Base-by-base conservation (phyloP, 306 rosid genomes). In the Cicer yamashitae region DNA sequence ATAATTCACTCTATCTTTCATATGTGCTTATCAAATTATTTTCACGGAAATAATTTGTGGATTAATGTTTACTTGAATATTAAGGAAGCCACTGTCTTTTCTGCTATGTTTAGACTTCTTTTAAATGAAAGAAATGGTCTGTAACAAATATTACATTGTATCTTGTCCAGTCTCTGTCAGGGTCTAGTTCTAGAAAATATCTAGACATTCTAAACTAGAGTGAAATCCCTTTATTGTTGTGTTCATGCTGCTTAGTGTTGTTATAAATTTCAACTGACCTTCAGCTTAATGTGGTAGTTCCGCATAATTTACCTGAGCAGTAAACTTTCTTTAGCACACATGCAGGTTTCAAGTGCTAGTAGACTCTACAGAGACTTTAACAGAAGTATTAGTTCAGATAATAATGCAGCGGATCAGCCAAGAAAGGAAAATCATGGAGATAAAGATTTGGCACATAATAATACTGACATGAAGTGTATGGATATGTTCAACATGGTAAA, bases 251-350 rank as follows among this genome's bases (percentile, higher is more conserved):
- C 77, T 53, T 70, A 81, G 7, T 74, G 61, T 17, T 63, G 13
- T 56, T 77, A 59, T 67, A 50, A 46, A 41, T 81, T 81, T 81
- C 30, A 22, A n/a, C 11, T 46, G 34, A 40, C 44, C 70, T 52
- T 76, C 69, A 58, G 75, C 48, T 65, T 54, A 46, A 18, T 11
- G 56, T 20, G 52, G 20, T 41, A 47, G 57, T 78, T 65, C 77
- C 52, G 11, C 66, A 43, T 48, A 41, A 80, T 74, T 77, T 80
- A 70, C 71, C 78, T 81, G 84, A 90, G 82, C 82, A 80, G 86
- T 84, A 74, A 88, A 83, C 84, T 80, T 74, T 80, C 81, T 87
- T 84, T 90, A 93, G 94, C 87, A 54, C 40, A 80, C 80, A 52
- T 86, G 88, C 88, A 86, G 94, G 87, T 84, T 75, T 83, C 88